Evolutionary conservation across 768 basidiomycete genomes (phyloP), one percentile per base, ranked within the genome.

Genomic region (Trametes cingulata): DNA sequence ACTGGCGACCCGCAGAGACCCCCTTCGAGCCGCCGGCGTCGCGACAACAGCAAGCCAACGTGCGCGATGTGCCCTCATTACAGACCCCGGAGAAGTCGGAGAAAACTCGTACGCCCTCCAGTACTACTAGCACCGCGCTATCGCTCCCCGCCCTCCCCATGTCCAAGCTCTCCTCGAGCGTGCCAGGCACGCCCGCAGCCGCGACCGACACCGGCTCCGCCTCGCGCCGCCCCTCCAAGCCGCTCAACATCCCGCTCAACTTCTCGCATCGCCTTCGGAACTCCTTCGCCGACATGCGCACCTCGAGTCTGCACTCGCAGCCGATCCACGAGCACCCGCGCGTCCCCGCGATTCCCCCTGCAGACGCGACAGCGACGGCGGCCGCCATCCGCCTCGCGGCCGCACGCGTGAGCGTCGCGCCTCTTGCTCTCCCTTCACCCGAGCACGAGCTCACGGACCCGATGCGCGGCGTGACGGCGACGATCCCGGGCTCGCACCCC

Each of bases 361-460:
- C 82, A 3, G 86, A 90, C 36, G 76, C 83, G 1, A 82, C 85
- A 20, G 83, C 88, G 0, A 78, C 87, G 2, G 91, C 90, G 0
- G 92, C 93, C 0, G 86, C 92, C 1, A 85, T 95, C 75, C 88
- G 92, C 37, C 87, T 86, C 82, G 93, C 93, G n/a, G 91, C 87
- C 2, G 84, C 89, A 10, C 80, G 88, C 22, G 86, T 93, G 10
- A 85, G 91, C 65, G 85, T 98, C 55, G 87, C 92, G 0, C 95
- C 95, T 0, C 79, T 98, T 24, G 87, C 91, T 0, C 80, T 95
- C 0, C 94, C 95, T 2, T 92, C 89, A 12, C 95, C 95, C 0
- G 95, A 98, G 69, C 87, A 90, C 65, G 95, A 97, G 69, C 82
- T 96, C 24, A 88, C 88, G 10, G 95, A 97, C 73, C 95, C 95